Evolutionary conservation across 169 alveolate species (phyloP), one percentile per base, ranked within the genome.

Genomic region (Eimeria brunetti): DNA sequence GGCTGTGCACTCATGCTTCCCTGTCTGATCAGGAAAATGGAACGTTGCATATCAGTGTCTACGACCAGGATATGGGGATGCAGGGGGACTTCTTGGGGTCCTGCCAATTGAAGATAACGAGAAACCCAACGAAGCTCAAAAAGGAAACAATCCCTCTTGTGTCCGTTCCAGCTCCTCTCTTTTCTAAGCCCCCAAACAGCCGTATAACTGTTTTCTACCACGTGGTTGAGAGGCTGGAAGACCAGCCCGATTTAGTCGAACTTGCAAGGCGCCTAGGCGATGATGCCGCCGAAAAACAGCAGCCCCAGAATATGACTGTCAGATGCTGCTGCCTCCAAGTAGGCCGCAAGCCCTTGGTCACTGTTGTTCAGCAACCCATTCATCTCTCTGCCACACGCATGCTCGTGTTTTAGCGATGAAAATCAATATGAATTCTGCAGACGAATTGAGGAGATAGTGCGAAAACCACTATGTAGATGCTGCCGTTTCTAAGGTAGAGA

Each of bases 121-220:
- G 69, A 27, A 84, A 33, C 24, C 96, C 94, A 24, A 18, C 67
- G 22, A 93, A 93, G 71, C 64, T 73, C 58, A 83, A 85, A 64
- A 93, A 92, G 44, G 89, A 84, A 44, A 84, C 94, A 3, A 4
- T 93, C 20, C 88, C 85, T 1, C 94, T 93, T 2, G 80, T 24
- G n/a, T 76, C 83, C 11, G 96, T 84, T 27, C 94, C 89, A 46
- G 89, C 94, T 22, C 44, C 75, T 6, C 81, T 44, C 58, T 76
- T 91, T 36, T 36, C 67, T 22, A 91, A 75, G 33, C 69, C 91
- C 30, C 95, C 95, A 2, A 58, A 75, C 81, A 91, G 95, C 69
- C 89, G 95, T 60, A 76, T 91, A 36, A 91, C 90, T 41, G 84
- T 81, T 38, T 76, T 92, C n/a, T 81, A 92, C 88, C 95, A 92